Conservation (phyloP, 768 basidiomycete genomes). For the Termitomyces sp. region DNA sequence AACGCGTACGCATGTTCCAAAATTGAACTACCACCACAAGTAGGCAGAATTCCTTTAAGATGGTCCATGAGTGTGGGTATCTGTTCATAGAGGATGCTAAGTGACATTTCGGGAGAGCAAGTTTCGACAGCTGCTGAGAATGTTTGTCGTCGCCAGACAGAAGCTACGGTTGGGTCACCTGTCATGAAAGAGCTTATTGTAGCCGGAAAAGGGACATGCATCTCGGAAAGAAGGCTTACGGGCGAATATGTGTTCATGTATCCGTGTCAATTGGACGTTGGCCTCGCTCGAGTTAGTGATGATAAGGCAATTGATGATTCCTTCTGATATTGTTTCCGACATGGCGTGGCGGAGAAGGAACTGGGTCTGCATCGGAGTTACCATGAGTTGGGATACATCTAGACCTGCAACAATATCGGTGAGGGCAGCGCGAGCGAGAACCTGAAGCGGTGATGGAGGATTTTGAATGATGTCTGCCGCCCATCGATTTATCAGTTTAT, state of each 20-base stretch:
- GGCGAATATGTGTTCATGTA: slow-evolving; percentile 84
- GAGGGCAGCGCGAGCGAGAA: slow-evolving; percentile 54
- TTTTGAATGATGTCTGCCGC: slow-evolving; percentile 66
- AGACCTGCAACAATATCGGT: slow-evolving; percentile 50
- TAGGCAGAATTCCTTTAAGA: slow-evolving; percentile 39
- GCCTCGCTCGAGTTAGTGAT: slow-evolving; percentile 84
- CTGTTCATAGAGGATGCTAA: slow-evolving; percentile 63
- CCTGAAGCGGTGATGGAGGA: slow-evolving; percentile 47
- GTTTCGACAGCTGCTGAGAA: slow-evolving; percentile 82
- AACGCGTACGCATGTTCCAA: slow-evolving; percentile 74
- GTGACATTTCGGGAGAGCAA: slow-evolving; percentile 66
- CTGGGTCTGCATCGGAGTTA: slow-evolving; percentile 68
- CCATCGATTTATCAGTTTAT: slow-evolving; percentile 84
- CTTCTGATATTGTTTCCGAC: slow-evolving; percentile 69
- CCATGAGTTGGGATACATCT: slow-evolving; percentile 38
- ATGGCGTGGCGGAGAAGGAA: slow-evolving; percentile 77
- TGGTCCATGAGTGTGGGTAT: slow-evolving; percentile 58
- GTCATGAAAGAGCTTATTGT: neutral
- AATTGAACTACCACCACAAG: slow-evolving; percentile 46
- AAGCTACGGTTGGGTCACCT: slow-evolving; percentile 87
- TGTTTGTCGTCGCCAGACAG: slow-evolving; percentile 87
- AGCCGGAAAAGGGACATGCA: neutral
- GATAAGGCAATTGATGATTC: slow-evolving; percentile 79
- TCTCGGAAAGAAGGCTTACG: slow-evolving; percentile 40
- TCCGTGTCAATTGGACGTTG: slow-evolving; percentile 76